Percentiles rank a stretch among this genome's conserved stretches.
Conservation (phyloP, 2,329 filamentous ascomycete genomes). For the Xylaria sp. region DNA sequence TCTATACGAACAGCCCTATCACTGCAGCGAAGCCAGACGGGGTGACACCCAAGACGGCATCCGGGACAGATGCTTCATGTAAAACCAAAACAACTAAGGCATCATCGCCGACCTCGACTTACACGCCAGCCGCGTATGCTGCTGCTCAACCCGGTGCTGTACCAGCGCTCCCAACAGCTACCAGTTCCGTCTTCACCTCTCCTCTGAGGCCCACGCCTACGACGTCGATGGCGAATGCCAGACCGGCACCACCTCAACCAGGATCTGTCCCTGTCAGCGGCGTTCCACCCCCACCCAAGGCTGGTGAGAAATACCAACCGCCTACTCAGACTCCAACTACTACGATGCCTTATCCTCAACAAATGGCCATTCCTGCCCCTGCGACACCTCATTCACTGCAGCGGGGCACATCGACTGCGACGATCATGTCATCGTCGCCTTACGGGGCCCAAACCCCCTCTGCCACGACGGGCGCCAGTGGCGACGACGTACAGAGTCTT, state of each 20-base stretch:
- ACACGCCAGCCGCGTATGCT: constrained; percentile 50
- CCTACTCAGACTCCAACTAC: constrained; percentile 48
- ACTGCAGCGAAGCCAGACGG: constrained; percentile 58
- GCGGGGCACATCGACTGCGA: constrained; percentile 57
- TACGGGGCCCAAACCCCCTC: constrained; percentile 41
- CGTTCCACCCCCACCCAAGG: constrained; percentile 63
- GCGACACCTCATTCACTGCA: constrained; percentile 54
- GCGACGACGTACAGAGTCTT: constrained; percentile 38
- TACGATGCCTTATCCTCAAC: constrained; percentile 54
- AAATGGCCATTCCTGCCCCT: constrained; percentile 64
- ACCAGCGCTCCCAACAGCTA: constrained; percentile 57
- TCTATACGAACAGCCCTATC: constrained; percentile 69
- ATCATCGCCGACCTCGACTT: constrained; percentile 47
- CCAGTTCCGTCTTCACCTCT: constrained; percentile 49
- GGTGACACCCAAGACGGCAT: constrained; percentile 47
- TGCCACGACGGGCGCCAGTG: constrained; percentile 41
- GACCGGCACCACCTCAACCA: constrained; percentile 66
- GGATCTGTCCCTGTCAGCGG: constrained; percentile 60
- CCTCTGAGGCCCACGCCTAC: constrained; percentile 58
- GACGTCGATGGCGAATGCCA: constrained; percentile 44
- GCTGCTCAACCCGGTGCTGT: constrained; percentile 59
- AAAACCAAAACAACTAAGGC: constrained; percentile 32
- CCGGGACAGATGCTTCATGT: constrained; percentile 31
- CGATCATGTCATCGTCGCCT: constrained; percentile 47
- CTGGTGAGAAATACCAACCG: constrained; percentile 56